Evolutionary conservation across 2,329 filamentous ascomycete genomes (phyloP).

Genomic region (Hypoxylon sp.): DNA sequence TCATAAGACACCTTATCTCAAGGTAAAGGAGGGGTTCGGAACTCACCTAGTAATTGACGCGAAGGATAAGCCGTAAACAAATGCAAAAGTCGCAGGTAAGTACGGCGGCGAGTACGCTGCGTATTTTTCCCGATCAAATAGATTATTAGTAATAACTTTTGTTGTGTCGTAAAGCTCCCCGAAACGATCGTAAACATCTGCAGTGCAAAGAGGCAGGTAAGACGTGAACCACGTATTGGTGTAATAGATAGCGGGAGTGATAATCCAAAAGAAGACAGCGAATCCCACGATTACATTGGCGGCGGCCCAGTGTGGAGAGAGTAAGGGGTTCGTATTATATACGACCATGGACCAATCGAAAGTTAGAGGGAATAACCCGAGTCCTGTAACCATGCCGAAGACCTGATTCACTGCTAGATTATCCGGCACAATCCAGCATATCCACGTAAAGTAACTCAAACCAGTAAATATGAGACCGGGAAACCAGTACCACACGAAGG

Average conservation of each 20-base stretch:
- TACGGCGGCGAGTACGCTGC: slow-evolving; percentile 62
- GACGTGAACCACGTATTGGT: slow-evolving; percentile 66
- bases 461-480: slow-evolving; percentile 64
- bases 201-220: slow-evolving; percentile 67
- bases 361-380: slow-evolving; percentile 60
- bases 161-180: slow-evolving; percentile 65
- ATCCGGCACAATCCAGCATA: slow-evolving; percentile 65
- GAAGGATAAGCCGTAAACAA: slow-evolving; percentile 52
- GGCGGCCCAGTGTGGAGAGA: slow-evolving; percentile 62
- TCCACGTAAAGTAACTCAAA: slow-evolving; percentile 63
- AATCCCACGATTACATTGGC: slow-evolving; percentile 62
- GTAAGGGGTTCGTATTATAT: slow-evolving; percentile 60
- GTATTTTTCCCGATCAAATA: slow-evolving; percentile 65
- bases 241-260: slow-evolving; percentile 63
- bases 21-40: not conserved
- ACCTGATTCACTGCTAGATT: slow-evolving; percentile 63
- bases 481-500: slow-evolving; percentile 66
- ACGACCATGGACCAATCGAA: slow-evolving; percentile 60
- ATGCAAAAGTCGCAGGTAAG: slow-evolving; percentile 49
- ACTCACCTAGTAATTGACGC: slow-evolving; percentile 52
- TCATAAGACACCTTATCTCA: slow-evolving; percentile 12
- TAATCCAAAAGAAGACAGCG: slow-evolving; percentile 63
- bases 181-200: slow-evolving; percentile 69
- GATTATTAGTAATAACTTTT: slow-evolving; percentile 62
- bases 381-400: slow-evolving; percentile 63